Conservation (phyloP, 2,329 filamentous ascomycete species). For the Trichoderma sp. region DNA sequence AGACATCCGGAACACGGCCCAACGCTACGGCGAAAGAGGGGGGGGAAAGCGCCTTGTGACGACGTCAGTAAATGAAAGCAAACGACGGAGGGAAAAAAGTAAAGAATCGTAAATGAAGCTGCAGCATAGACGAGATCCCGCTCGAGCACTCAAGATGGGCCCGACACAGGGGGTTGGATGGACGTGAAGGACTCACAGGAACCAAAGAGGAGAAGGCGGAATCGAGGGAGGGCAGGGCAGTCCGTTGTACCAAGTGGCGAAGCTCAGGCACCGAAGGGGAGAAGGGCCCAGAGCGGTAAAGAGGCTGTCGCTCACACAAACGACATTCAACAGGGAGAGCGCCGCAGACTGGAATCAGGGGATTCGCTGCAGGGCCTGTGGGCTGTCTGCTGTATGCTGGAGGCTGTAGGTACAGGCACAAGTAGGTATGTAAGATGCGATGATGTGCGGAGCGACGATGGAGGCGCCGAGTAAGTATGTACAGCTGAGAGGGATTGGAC, state of each 20-base stretch:
- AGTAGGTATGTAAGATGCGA: constrained; percentile 25
- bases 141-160: constrained; percentile 17
- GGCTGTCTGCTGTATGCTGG: too few species aligned
- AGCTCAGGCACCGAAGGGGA: constrained; percentile 26
- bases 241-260: constrained; percentile 24
- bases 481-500: constrained; percentile 20
- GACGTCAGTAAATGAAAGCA: constrained; percentile 15
- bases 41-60: neutral
- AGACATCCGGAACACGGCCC: constrained; percentile 24
- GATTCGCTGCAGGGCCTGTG: constrained; percentile 14
- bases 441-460: constrained; percentile 19
- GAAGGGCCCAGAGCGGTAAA: constrained; percentile 13
- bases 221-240: constrained; percentile 21
- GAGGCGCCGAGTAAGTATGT: constrained; percentile 18
- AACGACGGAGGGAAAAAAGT: neutral
- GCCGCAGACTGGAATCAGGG: constrained; percentile 13
- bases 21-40: constrained; percentile 12
- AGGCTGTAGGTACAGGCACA: constrained; percentile 5
- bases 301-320: constrained; percentile 20
- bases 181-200: constrained; percentile 19
- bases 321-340: neutral
- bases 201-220: constrained; percentile 20
- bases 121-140: neutral
- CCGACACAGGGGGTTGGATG: constrained; percentile 12
- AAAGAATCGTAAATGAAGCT: too few species aligned